A percentile compares a stretch with the other conserved stretches of the same genome.
These are phyloP conservation scores for Fraxinus sp. DNA, from an alignment of 305 asterid genomes.

Conservation along the genomic window DNA sequence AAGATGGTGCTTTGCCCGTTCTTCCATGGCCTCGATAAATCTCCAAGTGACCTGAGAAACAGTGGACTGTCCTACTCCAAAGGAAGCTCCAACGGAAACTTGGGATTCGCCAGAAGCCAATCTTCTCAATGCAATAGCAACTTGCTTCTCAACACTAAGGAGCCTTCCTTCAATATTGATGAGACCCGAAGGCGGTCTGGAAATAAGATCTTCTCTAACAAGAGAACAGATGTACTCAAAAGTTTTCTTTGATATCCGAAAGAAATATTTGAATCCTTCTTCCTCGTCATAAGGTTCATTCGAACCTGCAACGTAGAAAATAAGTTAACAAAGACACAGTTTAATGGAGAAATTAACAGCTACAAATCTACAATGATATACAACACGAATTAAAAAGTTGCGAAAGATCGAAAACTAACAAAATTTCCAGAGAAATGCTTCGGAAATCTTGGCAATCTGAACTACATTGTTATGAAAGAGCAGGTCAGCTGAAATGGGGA, in stretches of 20 bases:
- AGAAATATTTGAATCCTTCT: constrained; percentile 79
- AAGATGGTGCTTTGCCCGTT: constrained; percentile 87
- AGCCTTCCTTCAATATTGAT: constrained; percentile 97
- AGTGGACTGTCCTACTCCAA: constrained; percentile 98
- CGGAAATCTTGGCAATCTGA: background rate
- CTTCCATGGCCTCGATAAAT: constrained; percentile 90
- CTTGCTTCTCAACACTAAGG: constrained; percentile 96
- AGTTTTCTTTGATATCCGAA: constrained; percentile 74
- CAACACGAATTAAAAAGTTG: background rate
- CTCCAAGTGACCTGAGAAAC: constrained; percentile 99
- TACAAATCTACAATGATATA: background rate
- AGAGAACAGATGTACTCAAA: constrained; percentile 87
- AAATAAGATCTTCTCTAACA: constrained; percentile 89
- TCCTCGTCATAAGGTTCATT: constrained; percentile 59
- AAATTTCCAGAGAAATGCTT: background rate
- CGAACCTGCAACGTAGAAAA: constrained; percentile 37
- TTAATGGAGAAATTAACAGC: background rate
- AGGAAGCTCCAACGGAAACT: constrained; percentile 93
- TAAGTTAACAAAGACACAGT: constrained; percentile 4
- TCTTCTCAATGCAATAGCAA: constrained; percentile 85
- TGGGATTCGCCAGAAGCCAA: constrained; percentile 98
- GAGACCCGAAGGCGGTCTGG: constrained; percentile 98
- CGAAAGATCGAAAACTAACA: background rate
- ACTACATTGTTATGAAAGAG: background rate
- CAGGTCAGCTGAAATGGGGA: background rate